Percentiles rank a stretch among this genome's conserved stretches.
These are phyloP conservation scores for Leptographium procerum DNA, from an alignment of 2,329 filamentous ascomycete genomes.

Conservation along the genomic window DNA sequence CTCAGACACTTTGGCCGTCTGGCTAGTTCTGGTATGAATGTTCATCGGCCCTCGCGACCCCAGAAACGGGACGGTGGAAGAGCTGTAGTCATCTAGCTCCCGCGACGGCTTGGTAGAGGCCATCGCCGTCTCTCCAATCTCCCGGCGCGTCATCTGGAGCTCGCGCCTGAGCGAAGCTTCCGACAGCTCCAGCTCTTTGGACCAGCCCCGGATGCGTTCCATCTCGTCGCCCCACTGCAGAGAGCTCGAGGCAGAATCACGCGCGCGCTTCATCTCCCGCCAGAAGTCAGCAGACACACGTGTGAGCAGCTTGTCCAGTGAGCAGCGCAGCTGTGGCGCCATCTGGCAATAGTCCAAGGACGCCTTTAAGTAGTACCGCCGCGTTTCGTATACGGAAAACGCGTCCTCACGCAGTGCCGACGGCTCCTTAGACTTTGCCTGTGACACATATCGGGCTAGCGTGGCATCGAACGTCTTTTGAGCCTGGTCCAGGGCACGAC, in stretches of 20 bases:
- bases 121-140: constrained; percentile 71
- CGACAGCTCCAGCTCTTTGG: constrained; percentile 84
- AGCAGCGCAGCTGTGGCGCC: constrained; percentile 72
- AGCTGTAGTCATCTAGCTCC: constrained; percentile 85
- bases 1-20: constrained; percentile 47
- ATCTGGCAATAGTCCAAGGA: constrained; percentile 89
- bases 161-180: constrained; percentile 76
- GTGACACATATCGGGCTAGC: constrained; percentile 68
- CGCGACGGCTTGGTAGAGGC: constrained; percentile 65
- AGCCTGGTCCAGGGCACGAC: constrained; percentile 61
- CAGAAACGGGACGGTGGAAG: constrained; percentile 80
- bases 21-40: constrained; percentile 19
- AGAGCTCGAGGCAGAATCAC: constrained; percentile 55
- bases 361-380: constrained; percentile 81
- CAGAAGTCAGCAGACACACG: constrained; percentile 77
- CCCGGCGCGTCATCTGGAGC: constrained; percentile 63
- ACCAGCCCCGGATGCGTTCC: constrained; percentile 86
- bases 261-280: constrained; percentile 67
- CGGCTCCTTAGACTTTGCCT: constrained; percentile 88
- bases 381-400: constrained; percentile 86
- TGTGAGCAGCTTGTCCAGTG: constrained; percentile 78
- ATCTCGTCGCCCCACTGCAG: constrained; percentile 66
- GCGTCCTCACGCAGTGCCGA: constrained; percentile 88
- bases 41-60: constrained; percentile 58
- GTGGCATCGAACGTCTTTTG: constrained; percentile 79